phyloP scores from a whole-genome alignment of 768 basidiomycete genomes.

The Suillus subluteus region DNA sequence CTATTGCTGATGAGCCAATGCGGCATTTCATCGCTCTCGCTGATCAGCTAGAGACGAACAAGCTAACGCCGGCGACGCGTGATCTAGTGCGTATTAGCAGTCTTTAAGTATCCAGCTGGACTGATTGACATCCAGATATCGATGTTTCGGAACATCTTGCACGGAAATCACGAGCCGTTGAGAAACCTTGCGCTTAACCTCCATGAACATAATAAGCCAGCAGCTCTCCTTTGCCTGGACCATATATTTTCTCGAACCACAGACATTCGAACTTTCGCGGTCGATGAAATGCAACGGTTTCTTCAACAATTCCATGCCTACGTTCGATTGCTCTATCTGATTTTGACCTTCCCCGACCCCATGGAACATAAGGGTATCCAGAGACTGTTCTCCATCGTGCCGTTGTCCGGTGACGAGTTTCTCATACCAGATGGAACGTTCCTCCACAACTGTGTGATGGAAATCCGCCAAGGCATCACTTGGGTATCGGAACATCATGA shows the following conservation, averaged over 20 bases:
- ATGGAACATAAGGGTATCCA: conserved; percentile 23
- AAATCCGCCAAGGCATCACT: neutral
- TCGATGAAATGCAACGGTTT: conserved; percentile 31
- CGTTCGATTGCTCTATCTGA: conserved; percentile 32
- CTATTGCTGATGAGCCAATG: conserved; percentile 11
- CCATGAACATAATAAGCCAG: conserved; percentile 21
- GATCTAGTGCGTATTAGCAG: conserved; percentile 18
- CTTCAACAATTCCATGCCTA: conserved; percentile 42
- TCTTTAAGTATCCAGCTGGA: conserved; percentile 23
- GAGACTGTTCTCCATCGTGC: conserved; percentile 39
- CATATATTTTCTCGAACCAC: conserved; percentile 39
- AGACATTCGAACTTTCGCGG: conserved; percentile 25
- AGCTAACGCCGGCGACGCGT: conserved; percentile 10
- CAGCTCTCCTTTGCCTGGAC: conserved; percentile 49
- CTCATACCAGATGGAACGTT: conserved; percentile 1
- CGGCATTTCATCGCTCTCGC: conserved; percentile 32
- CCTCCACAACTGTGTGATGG: neutral
- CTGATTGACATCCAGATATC: conserved; percentile 20
- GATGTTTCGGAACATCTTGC: conserved; percentile 41
- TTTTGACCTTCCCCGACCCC: conserved; percentile 35
- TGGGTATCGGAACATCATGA: neutral
- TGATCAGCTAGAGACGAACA: conserved; percentile 13
- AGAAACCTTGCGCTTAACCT: conserved; percentile 37
- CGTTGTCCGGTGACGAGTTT: conserved; percentile 28
- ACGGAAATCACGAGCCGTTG: conserved; percentile 31